Evolutionary conservation across 805 yeast genomes (phyloP).

Genomic region (Metschnikowia proteae): DNA sequence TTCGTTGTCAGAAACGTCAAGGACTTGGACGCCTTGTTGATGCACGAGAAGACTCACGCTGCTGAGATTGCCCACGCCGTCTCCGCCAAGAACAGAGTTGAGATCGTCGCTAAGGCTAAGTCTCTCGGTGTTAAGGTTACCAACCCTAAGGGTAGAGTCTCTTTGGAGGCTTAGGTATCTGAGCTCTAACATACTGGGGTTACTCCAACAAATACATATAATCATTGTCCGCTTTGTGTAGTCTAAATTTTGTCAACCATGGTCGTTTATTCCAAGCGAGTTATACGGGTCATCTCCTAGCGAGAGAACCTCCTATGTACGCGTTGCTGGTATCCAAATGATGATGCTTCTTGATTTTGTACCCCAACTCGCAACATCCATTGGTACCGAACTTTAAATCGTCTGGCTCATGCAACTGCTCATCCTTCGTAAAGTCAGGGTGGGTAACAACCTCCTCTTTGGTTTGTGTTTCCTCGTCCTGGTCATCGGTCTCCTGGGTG

Average conservation of each 20-base stretch:
- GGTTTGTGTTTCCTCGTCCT: neutral
- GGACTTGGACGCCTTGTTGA: constrained; percentile 91
- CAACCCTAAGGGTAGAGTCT: constrained; percentile 98
- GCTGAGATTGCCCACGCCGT: constrained; percentile 99
- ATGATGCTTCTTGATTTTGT: constrained; percentile 40
- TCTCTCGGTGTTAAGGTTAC: constrained; percentile 98
- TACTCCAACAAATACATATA: constrained; percentile 20
- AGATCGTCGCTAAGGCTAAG: constrained; percentile 93
- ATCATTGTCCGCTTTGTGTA: constrained; percentile 14
- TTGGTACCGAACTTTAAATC: constrained; percentile 22
- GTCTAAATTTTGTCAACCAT: neutral
- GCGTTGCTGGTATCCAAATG: constrained; percentile 38
- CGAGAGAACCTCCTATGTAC: constrained; percentile 25
- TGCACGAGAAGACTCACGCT: constrained; percentile 98
- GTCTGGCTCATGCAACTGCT: constrained; percentile 9
- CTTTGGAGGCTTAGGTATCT: constrained; percentile 84
- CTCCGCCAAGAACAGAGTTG: constrained; percentile 97
- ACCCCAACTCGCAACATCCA: constrained; percentile 41
- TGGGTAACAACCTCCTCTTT: neutral
- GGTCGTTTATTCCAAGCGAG: neutral
- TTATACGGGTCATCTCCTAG: constrained; percentile 9
- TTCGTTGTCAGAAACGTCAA: constrained; percentile 87
- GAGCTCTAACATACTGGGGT: constrained; percentile 17
- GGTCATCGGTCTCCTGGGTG: neutral
- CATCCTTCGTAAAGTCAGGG: constrained; percentile 10